Evolutionary conservation across 2,329 filamentous ascomycete genomes (phyloP).

Genomic region (Microcyclosporella mali): DNA sequence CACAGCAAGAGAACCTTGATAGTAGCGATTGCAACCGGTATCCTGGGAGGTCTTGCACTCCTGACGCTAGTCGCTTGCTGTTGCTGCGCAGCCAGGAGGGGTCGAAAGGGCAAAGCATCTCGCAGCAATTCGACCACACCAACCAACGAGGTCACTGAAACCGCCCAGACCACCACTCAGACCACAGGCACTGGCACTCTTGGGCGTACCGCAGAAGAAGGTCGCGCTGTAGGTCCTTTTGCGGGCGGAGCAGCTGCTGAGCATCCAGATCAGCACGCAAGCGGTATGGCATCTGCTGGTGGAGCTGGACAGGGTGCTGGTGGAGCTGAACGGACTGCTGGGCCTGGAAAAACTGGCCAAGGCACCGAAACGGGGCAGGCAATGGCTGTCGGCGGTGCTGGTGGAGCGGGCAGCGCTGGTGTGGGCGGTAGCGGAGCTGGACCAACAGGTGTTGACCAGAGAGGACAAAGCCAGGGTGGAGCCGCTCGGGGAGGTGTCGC

Average conservation of each 20-base stretch:
- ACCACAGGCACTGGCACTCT: conserved; percentile 13
- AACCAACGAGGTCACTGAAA: not conserved
- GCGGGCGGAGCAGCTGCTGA: not conserved
- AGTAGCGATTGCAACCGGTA: too few relatives aligned
- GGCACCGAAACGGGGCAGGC: not conserved
- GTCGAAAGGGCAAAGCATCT: too few relatives aligned
- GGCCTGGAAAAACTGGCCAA: not conserved
- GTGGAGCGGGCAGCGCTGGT: not conserved
- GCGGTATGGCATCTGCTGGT: not conserved
- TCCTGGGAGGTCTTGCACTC: too few relatives aligned
- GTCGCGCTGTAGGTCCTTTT: conserved; percentile 11
- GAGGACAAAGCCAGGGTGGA: not conserved
- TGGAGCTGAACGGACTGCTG: not conserved
- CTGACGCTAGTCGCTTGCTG: too few relatives aligned
- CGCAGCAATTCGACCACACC: not conserved
- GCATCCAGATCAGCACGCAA: not conserved
- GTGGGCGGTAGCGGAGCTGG: not conserved
- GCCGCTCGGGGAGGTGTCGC: not conserved
- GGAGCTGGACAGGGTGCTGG: not conserved
- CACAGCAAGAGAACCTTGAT: too few relatives aligned
- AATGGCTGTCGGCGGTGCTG: not conserved
- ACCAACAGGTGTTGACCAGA: not conserved
- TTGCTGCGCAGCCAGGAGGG: too few relatives aligned
- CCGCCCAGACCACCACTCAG: not conserved
- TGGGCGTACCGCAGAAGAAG: conserved; percentile 23